These are phyloP conservation scores for Triadica sebifera DNA, from an alignment of 345 rosid species.

Conservation along the genomic window DNA sequence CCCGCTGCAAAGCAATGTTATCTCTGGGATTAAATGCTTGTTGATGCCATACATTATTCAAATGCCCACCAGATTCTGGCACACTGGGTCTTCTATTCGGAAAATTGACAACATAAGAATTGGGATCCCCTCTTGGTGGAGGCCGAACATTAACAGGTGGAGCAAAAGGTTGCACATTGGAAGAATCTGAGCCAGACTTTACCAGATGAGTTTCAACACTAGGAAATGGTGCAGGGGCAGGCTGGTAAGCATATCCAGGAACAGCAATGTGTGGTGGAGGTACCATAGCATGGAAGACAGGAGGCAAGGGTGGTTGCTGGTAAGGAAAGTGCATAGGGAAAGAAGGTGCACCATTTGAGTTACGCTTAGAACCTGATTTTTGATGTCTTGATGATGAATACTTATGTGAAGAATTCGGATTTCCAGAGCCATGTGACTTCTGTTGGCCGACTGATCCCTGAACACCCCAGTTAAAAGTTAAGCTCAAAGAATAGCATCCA, in stretches of 20 bases:
- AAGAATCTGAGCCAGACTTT: constrained; percentile 57
- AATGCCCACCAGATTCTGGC: constrained; percentile 46
- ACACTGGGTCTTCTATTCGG: constrained; percentile 47
- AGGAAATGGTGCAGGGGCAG: constrained; percentile 64
- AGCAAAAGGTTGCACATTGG: constrained; percentile 48
- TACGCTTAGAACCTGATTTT: constrained; percentile 61
- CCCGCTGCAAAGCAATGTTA: constrained; percentile 54
- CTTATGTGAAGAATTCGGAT: constrained; percentile 48
- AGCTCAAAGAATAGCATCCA: constrained; percentile 2
- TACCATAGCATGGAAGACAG: constrained; percentile 54
- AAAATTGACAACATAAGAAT: constrained; percentile 39
- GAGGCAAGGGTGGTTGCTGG: constrained; percentile 46
- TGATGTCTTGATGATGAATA: constrained; percentile 55
- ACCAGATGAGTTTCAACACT: constrained; percentile 51
- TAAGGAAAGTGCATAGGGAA: constrained; percentile 55
- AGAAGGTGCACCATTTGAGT: constrained; percentile 53
- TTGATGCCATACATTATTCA: constrained; percentile 62
- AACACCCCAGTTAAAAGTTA: constrained; percentile 18
- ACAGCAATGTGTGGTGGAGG: constrained; percentile 64
- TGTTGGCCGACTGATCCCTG: constrained; percentile 57
- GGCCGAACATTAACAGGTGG: constrained; percentile 53
- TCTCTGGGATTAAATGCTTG: constrained; percentile 52
- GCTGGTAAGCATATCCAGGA: constrained; percentile 59
- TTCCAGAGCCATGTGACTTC: constrained; percentile 55
- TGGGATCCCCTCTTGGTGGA: constrained; percentile 61